Evolutionary conservation across 805 yeast genomes (phyloP).

Genomic region (Hanseniaspora nectarophila): DNA sequence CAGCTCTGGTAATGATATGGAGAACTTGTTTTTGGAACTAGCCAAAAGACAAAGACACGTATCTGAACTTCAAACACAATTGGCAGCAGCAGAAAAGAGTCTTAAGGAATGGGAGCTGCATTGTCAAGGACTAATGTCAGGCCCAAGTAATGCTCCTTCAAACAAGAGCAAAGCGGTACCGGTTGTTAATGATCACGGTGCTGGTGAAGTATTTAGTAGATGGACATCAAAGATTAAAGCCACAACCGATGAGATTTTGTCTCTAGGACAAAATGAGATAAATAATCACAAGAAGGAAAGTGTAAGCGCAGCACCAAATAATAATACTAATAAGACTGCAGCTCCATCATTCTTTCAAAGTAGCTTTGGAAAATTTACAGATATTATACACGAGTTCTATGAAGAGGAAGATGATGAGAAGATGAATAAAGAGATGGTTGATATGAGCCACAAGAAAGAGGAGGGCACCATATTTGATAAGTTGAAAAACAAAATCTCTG

Average conservation of each 20-base stretch:
- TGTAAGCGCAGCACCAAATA: background rate
- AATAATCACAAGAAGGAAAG: background rate
- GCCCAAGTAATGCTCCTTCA: background rate
- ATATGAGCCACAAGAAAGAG: background rate
- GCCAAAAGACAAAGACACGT: slow-evolving; percentile 13
- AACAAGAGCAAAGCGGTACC: background rate
- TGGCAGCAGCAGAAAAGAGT: slow-evolving; percentile 10
- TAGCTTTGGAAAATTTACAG: slow-evolving; percentile 10
- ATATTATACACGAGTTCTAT: slow-evolving; percentile 30
- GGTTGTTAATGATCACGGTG: background rate
- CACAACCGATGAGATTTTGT: slow-evolving; percentile 13
- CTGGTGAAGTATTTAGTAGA: slow-evolving; percentile 8
- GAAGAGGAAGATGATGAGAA: slow-evolving; percentile 28
- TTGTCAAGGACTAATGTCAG: slow-evolving; percentile 1
- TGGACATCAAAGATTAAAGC: slow-evolving; percentile 14
- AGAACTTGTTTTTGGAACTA: slow-evolving; percentile 11
- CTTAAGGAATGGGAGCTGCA: slow-evolving; percentile 13
- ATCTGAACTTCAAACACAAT: slow-evolving; percentile 7
- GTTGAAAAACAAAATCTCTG: slow-evolving; percentile 9
- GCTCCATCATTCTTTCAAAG: slow-evolving; percentile 8
- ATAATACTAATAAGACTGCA: background rate
- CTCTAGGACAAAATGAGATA: slow-evolving; percentile 2
- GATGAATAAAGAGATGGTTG: background rate
- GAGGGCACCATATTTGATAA: slow-evolving; percentile 8
- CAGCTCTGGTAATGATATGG: slow-evolving; percentile 3